A percentile compares a stretch with the other conserved stretches of the same genome.
phyloP scores from a whole-genome alignment of 768 basidiomycete species.

The Exidia glandulosa region DNA sequence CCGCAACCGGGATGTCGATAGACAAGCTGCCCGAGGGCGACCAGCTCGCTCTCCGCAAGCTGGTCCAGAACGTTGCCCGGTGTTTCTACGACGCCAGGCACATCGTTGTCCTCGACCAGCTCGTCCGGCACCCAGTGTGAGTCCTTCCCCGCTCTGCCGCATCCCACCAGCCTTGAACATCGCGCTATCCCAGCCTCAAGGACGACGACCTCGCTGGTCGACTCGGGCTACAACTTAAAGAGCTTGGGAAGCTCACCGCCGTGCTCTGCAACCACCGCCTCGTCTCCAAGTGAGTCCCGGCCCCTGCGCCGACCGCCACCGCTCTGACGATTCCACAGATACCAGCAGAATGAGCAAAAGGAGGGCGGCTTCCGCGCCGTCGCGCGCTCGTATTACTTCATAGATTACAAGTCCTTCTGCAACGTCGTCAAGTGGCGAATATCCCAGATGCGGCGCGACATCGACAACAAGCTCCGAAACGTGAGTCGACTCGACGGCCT shows the following conservation, averaged over 20 bases:
- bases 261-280: conserved; percentile 68
- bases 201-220: conserved; percentile 89
- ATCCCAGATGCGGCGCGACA: conserved; percentile 80
- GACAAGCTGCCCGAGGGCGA: conserved; percentile 49
- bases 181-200: conserved; percentile 50
- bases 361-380: conserved; percentile 82
- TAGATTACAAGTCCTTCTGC: conserved; percentile 90
- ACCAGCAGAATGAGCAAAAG: conserved; percentile 85
- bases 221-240: conserved; percentile 82
- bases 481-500: conserved; percentile 31
- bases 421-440: conserved; percentile 98
- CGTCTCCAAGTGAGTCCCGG: conserved; percentile 54
- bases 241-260: conserved; percentile 82
- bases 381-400: conserved; percentile 89
- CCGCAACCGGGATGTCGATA: neutral
- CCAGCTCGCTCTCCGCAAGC: conserved; percentile 68
- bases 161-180: conserved; percentile 10
- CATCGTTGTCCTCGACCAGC: conserved; percentile 87
- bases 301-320: neutral
- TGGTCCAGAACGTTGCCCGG: conserved; percentile 88
- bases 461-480: conserved; percentile 83
- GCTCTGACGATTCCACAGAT: conserved; percentile 31
- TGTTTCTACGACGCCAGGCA: conserved; percentile 92
- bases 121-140: conserved; percentile 90
- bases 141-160: conserved; percentile 30